Base-by-base conservation (phyloP, 2,329 filamentous ascomycete genomes). In the Metarhizium humberi region DNA sequence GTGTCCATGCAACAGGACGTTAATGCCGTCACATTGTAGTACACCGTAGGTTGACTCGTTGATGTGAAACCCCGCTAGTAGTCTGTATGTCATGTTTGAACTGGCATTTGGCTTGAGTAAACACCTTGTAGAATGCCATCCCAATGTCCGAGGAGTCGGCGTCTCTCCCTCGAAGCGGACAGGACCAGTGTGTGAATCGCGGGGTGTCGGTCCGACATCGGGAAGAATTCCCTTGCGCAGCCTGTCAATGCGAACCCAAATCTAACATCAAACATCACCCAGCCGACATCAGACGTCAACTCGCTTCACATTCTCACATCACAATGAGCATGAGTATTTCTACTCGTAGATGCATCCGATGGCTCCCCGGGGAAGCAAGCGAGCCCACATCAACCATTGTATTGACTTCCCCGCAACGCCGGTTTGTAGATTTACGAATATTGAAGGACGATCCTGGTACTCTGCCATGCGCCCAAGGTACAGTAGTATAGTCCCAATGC, bases 351-450 rank as follows among this genome's bases (percentile, higher is more conserved):
- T 81, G 76, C 59, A 85, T 87, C 60, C 77, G 77, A 57, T 85
- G 81, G 79, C 70, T 79, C 3, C 77, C 78, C 0, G 74, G 72
- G 0, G 63, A 69, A 16, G 66, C 76, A n/a, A 69, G 68, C 52
- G 85, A 88, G 66, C 80, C 80, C 16, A 88, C 85, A 0, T 78
- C 76, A 2, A 87, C 85, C 0, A 64, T 86, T 4, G 85, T 88
- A 13, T 70, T 88, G 49, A 87, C 85, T 0, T 81, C 81, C 3
- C 78, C 80, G 1, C 64, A 66, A 30, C 72, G 72, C 34, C 76
- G 73, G 42, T 88, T 85, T 63, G 78, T 87, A 42, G 85, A 88
- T 62, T 64, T 87, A 25, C 79, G 85, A 45, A 71, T 85, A 52
- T 64, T 78, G 16, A 61, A 69, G 18, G 64, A 67, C n/a, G 56